phyloP scores from a whole-genome alignment of 495 filamentous ascomycete species.

The Aspergillus olivimuriae region DNA sequence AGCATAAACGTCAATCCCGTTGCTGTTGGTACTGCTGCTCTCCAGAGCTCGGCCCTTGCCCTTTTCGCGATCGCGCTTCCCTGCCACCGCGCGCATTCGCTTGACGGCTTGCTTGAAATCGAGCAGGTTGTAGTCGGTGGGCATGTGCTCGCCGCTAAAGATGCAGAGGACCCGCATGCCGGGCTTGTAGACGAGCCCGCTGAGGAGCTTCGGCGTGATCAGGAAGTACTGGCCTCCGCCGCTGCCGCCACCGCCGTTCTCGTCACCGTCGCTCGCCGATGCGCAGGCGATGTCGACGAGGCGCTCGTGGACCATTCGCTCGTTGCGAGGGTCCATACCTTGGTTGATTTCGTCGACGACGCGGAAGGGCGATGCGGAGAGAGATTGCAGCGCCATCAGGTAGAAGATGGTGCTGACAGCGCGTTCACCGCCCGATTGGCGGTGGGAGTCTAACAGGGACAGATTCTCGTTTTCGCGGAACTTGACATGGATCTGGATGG shows the following conservation, averaged over 20 bases:
- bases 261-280: constrained; percentile 7
- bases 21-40: not conserved
- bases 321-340: constrained; percentile 98
- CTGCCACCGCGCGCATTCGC: constrained; percentile 24
- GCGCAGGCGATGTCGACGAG: constrained; percentile 91
- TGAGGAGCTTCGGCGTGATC: constrained; percentile 95
- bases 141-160: constrained; percentile 87
- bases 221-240: constrained; percentile 72
- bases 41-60: constrained; percentile 17
- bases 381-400: constrained; percentile 93
- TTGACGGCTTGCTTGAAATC: constrained; percentile 28
- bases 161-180: constrained; percentile 94
- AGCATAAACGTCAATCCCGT: constrained; percentile 19
- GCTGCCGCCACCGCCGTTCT: constrained; percentile 22
- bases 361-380: constrained; percentile 94
- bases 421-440: constrained; percentile 93
- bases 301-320: constrained; percentile 92
- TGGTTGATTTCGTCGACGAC: constrained; percentile 99
- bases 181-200: constrained; percentile 73
- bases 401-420: constrained; percentile 98
- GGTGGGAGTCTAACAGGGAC: constrained; percentile 78
- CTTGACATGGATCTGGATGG: constrained; percentile 87
- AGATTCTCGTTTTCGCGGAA: constrained; percentile 85
- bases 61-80: constrained; percentile 5
- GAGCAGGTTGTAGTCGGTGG: constrained; percentile 36